phyloP scores from a whole-genome alignment of 202 grass and related monocot genomes.

The Musa balbisiana region DNA sequence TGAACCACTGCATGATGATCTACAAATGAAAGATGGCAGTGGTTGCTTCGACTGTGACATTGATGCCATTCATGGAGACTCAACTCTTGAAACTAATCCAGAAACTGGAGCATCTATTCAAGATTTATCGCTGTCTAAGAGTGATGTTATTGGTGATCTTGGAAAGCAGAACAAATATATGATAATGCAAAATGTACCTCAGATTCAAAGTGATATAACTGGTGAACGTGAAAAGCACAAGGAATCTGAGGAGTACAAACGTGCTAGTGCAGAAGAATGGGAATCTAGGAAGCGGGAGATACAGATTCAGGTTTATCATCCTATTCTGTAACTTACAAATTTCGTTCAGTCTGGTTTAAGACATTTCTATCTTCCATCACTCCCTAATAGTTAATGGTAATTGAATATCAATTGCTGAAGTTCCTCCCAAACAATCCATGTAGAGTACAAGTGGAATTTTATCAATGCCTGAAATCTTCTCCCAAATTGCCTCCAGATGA shows the following conservation, averaged over 20 bases:
- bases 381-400: neutral
- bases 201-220: conserved; percentile 8
- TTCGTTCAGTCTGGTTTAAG: conserved; percentile 3
- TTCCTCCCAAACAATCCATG: too few species aligned
- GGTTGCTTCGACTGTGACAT: conserved; percentile 4
- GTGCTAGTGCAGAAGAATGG: conserved; percentile 72
- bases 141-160: conserved; percentile 18
- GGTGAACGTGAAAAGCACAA: conserved; percentile 72
- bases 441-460: too few species aligned
- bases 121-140: neutral
- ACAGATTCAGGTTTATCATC: conserved; percentile 51
- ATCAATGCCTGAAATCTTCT: too few species aligned
- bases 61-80: conserved; percentile 13
- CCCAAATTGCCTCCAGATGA: too few species aligned
- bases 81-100: conserved; percentile 13
- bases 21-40: conserved; percentile 1
- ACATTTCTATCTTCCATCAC: neutral
- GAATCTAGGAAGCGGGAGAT: conserved; percentile 64
- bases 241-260: conserved; percentile 70
- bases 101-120: neutral
- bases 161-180: conserved; percentile 10
- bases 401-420: neutral
- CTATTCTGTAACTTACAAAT: conserved; percentile 13
- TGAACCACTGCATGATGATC: conserved; percentile 18
- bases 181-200: conserved; percentile 1